Conservation (phyloP, 2,329 filamentous ascomycete genomes). For the Ploettnerulaceae sp. region DNA sequence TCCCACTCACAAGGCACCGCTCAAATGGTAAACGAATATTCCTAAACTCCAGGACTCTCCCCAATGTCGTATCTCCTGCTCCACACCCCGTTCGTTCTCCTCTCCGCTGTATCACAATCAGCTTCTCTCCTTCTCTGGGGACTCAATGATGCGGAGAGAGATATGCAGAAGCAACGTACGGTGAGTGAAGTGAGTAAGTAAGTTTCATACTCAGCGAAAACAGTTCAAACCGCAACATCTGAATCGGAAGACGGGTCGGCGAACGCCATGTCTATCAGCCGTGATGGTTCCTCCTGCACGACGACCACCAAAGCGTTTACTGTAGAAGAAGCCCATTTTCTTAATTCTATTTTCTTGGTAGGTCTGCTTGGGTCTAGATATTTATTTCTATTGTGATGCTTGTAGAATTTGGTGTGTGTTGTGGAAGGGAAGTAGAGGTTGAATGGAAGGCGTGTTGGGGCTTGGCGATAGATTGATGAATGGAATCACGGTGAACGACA, state of each 20-base stretch:
- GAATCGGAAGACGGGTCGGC: conserved; percentile 47
- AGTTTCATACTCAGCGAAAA: conserved; percentile 10
- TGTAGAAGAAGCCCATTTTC: conserved; percentile 36
- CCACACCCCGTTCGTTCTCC: neutral
- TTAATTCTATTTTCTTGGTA: neutral
- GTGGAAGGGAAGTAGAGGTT: too few species aligned
- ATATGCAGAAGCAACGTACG: neutral
- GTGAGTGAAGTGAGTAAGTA: neutral
- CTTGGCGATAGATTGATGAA: too few species aligned
- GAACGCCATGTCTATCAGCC: conserved; percentile 47
- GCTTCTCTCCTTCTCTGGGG: neutral
- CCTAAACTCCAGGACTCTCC: neutral
- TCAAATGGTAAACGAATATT: neutral
- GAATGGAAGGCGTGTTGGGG: too few species aligned
- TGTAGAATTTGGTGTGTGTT: too few species aligned
- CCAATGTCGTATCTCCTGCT: neutral
- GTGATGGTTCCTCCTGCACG: conserved; percentile 44
- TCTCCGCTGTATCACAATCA: neutral
- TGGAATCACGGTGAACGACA: too few species aligned
- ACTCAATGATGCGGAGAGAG: too few species aligned
- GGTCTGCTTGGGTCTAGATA: neutral
- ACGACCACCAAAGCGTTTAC: conserved; percentile 35
- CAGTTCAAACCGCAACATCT: conserved; percentile 47
- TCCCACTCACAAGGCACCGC: neutral
- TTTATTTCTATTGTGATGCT: too few species aligned